Evolutionary conservation across 1,284 basidiomycete genomes (phyloP), one percentile per base, ranked within the genome.

Genomic region (Phellopilus nigrolimitatus): DNA sequence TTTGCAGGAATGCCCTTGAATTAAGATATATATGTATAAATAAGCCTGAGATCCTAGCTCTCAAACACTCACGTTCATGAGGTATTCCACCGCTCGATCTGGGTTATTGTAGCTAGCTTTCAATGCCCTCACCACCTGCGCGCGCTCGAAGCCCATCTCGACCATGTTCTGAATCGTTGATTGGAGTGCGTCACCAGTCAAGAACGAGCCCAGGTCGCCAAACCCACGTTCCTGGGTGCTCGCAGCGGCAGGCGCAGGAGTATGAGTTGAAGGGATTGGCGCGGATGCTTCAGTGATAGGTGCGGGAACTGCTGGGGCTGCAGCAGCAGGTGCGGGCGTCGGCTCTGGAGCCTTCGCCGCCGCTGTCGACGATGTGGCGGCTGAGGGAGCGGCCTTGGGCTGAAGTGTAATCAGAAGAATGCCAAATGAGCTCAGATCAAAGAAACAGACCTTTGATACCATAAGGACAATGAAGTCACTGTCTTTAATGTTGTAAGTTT

Each of bases 391-490:
- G 10, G 63, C 57, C 66, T 88, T 84, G 19, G 81, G 82, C 79
- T 84, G 56, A 37, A 31, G 37, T 19, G 22, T 39, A 10, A 42
- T 31, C 28, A 34, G 27, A 52, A 36, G 27, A 48, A 4, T 49
- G 31, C 41, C 31, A 51, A 37, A 22, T 13, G 24, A 27, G 39
- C 46, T 47, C 42, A 36, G 8, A 25, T 17, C 24, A 4, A 37
- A 37, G 40, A 9, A 21, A 64, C 72, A 55, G 58, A 94, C 93
- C 82, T 97, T 99, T 49, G 92, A 84, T 40, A 98, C 91, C 95
- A 99, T 99, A 42, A 99, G 81, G 15, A 99, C 97, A 54, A 99
- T 75, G 73, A 99, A 99, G 68, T 97, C 95, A 74, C 97, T 99
- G 72, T 99, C 95, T 72, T 97, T 95, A 75, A 99, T 91, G 55